Evolutionary conservation across 2,329 filamentous ascomycete genomes (phyloP).

Genomic region (Cephalotrichum gorgonifer): DNA sequence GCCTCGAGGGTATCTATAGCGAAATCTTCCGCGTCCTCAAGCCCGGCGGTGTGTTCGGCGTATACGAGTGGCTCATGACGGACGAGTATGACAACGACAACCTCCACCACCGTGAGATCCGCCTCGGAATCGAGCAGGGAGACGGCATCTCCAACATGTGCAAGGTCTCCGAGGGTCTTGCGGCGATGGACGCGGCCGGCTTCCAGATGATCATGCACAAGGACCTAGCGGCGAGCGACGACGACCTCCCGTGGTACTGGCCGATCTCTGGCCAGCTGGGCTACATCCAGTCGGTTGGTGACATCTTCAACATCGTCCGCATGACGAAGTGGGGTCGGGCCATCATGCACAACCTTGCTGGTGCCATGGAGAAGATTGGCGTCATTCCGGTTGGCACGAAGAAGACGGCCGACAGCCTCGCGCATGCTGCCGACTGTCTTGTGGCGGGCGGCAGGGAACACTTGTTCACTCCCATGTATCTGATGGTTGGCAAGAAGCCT

Average conservation of each 20-base stretch:
- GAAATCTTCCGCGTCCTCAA: constrained; percentile 94
- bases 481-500: constrained; percentile 91
- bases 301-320: constrained; percentile 72
- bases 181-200: constrained; percentile 76
- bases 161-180: constrained; percentile 67
- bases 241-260: constrained; percentile 86
- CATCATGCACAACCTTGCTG: constrained; percentile 66
- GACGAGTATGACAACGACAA: constrained; percentile 88
- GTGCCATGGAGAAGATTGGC: constrained; percentile 61
- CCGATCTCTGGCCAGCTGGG: constrained; percentile 76
- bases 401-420: constrained; percentile 90
- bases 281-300: constrained; percentile 69
- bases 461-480: constrained; percentile 97
- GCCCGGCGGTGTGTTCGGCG: constrained; percentile 89
- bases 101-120: constrained; percentile 76
- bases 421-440: constrained; percentile 69
- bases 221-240: constrained; percentile 70
- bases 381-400: constrained; percentile 75
- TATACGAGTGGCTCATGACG: constrained; percentile 99
- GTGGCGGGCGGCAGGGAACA: constrained; percentile 80
- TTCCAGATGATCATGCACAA: constrained; percentile 78
- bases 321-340: constrained; percentile 81
- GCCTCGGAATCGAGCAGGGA: constrained; percentile 88
- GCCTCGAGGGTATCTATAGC: constrained; percentile 81
- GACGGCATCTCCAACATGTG: constrained; percentile 98